Evolutionary conservation across 2,329 filamentous ascomycete genomes (phyloP).

Genomic region (Cyclaneusma minus): DNA sequence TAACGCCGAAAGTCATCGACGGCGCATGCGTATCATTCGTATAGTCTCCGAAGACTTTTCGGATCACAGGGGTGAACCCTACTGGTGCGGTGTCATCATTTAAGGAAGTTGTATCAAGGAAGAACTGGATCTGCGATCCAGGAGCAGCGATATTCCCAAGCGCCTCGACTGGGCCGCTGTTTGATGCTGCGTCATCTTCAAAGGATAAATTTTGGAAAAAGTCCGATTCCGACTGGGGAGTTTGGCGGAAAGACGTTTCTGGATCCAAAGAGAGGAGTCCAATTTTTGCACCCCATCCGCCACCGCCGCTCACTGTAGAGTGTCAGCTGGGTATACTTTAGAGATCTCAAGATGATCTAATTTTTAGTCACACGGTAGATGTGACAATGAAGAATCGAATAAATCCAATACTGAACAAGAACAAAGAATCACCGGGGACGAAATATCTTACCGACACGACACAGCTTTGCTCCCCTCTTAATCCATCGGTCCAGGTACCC

Average conservation of each 20-base stretch:
- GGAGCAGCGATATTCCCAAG: constrained; percentile 41
- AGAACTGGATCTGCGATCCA: constrained; percentile 53
- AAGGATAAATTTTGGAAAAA: constrained; percentile 32
- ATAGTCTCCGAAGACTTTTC: constrained; percentile 11
- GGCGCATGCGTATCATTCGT: constrained; percentile 5
- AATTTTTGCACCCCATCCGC: constrained; percentile 71
- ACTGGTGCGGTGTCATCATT: constrained; percentile 2
- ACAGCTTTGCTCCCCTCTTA: constrained; percentile 5
- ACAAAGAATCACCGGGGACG: constrained; percentile 2
- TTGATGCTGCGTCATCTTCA: constrained; percentile 8
- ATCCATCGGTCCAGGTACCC: constrained; percentile 1
- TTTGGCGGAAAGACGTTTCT: constrained; percentile 34
- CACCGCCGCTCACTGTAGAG: constrained; percentile 55
- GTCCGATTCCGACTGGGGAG: constrained; percentile 35
- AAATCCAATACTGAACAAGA: constrained; percentile 1
- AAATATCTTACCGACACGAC: constrained; percentile 15
- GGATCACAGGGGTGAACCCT: background rate
- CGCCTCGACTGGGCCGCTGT: constrained; percentile 18
- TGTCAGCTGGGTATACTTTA: no score
- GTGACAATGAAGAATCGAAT: no score
- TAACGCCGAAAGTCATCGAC: constrained; percentile 16
- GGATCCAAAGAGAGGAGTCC: constrained; percentile 69
- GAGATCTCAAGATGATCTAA: no score
- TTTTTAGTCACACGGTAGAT: no score
- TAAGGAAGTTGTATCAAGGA: constrained; percentile 25